Evolutionary conservation across 2,329 filamentous ascomycete species (phyloP).

Genomic region (Sporothrix luriei): DNA sequence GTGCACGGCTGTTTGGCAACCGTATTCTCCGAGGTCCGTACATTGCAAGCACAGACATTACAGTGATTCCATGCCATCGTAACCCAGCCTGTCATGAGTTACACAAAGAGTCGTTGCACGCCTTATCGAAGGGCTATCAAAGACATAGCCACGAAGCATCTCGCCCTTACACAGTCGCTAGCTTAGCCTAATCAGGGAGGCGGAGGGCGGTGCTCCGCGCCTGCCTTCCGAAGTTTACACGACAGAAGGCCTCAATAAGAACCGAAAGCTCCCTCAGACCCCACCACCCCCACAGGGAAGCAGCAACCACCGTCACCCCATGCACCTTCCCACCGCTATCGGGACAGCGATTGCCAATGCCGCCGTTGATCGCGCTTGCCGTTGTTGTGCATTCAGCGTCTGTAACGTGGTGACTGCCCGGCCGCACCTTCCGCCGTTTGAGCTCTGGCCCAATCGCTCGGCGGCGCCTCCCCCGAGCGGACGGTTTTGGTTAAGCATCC

Average conservation of each 20-base stretch:
- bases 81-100: too few relatives aligned
- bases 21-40: too few relatives aligned
- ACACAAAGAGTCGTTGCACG: too few relatives aligned
- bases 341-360: neutral
- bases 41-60: too few relatives aligned
- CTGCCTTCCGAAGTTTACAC: conserved; percentile 16
- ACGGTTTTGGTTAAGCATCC: neutral
- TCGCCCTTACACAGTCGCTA: neutral
- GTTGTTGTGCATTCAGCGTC: neutral
- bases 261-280: conserved; percentile 15
- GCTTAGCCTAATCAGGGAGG: conserved; percentile 17
- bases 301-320: neutral
- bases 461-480: conserved; percentile 21
- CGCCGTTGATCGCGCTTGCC: neutral
- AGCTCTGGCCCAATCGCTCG: neutral
- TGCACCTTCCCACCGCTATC: conserved; percentile 11
- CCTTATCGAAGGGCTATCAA: neutral
- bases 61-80: too few relatives aligned
- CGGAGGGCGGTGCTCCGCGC: conserved; percentile 29
- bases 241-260: neutral
- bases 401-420: neutral
- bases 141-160: neutral
- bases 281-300: conserved; percentile 17
- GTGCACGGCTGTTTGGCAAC: too few relatives aligned
- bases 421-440: conserved; percentile 11